phyloP scores from a whole-genome alignment of 2,329 filamentous ascomycete species.

The Paraphoma sp. region DNA sequence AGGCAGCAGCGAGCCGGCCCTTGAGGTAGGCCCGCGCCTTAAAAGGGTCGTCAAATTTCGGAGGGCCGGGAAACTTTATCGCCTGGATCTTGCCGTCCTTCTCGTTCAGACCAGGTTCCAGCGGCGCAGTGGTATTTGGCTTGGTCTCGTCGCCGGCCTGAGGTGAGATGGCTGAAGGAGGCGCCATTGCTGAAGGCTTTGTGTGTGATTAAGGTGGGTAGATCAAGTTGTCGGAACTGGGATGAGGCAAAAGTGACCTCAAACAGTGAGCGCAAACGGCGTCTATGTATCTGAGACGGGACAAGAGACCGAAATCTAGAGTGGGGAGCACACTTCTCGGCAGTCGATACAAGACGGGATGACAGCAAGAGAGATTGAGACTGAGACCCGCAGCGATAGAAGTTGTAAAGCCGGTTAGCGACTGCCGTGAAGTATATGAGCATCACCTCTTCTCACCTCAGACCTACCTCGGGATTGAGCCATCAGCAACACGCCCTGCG shows the following conservation, averaged over 20 bases:
- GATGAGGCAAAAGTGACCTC: background rate
- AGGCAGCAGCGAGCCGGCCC: constrained; percentile 46
- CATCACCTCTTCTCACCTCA: background rate
- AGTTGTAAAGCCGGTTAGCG: background rate
- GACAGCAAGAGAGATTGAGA: background rate
- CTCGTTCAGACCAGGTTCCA: constrained; percentile 41
- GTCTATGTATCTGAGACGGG: background rate
- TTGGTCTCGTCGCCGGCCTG: constrained; percentile 31
- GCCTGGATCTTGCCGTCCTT: constrained; percentile 33
- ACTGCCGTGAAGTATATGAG: background rate
- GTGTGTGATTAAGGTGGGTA: background rate
- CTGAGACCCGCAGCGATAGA: background rate
- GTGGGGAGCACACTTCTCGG: background rate
- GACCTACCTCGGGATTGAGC: constrained; percentile 5
- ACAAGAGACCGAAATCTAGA: background rate
- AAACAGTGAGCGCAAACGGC: background rate
- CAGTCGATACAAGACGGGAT: background rate
- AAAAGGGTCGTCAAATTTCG: constrained; percentile 46
- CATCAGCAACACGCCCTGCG: constrained; percentile 2
- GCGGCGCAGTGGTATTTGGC: constrained; percentile 35
- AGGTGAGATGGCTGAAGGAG: constrained; percentile 42
- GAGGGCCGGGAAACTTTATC: constrained; percentile 35
- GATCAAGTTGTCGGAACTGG: background rate
- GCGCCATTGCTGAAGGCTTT: constrained; percentile 19
- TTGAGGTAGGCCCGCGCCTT: constrained; percentile 48